Evolutionary conservation across 2,329 filamentous ascomycete genomes (phyloP).

Genomic region (Ophiocordyceps camponoti-floridani): DNA sequence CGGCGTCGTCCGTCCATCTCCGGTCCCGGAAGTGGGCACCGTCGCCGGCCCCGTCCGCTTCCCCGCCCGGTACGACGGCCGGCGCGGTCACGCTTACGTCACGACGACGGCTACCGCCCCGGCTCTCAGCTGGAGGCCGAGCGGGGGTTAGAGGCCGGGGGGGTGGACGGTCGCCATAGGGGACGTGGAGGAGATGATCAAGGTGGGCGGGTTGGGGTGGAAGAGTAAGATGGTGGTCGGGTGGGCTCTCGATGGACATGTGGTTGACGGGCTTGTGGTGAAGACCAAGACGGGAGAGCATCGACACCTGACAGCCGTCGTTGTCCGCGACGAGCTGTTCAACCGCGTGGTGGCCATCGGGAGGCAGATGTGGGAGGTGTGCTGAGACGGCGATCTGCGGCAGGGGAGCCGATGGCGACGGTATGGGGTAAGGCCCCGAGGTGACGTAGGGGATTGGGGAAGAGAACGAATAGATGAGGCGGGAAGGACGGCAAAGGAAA

Average conservation of each 20-base stretch:
- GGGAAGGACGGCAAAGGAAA: too few relatives aligned
- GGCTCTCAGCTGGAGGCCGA: slow-evolving; percentile 45
- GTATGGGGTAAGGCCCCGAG: too few relatives aligned
- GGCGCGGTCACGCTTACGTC: slow-evolving; percentile 56
- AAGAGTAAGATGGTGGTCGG: slow-evolving; percentile 70
- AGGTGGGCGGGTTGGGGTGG: slow-evolving; percentile 69
- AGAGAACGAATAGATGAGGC: background rate
- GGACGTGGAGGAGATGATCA: slow-evolving; percentile 57
- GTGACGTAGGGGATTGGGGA: too few relatives aligned
- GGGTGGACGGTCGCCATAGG: slow-evolving; percentile 52
- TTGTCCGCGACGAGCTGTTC: slow-evolving; percentile 59
- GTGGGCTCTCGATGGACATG: slow-evolving; percentile 56
- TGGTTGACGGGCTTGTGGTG: slow-evolving; percentile 59
- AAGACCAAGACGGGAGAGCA: slow-evolving; percentile 34
- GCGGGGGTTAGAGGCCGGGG: slow-evolving; percentile 35
- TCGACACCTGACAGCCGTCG: slow-evolving; percentile 52
- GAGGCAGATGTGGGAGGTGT: slow-evolving; percentile 68
- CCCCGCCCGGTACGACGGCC: slow-evolving; percentile 49
- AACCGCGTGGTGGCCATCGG: slow-evolving; percentile 64
- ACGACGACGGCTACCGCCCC: slow-evolving; percentile 48
- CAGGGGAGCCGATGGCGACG: too few relatives aligned
- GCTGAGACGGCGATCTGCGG: slow-evolving; percentile 21
- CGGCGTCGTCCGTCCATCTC: slow-evolving; percentile 46
- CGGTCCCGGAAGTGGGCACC: slow-evolving; percentile 16
- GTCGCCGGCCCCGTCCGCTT: slow-evolving; percentile 59